Base-by-base conservation (phyloP, 345 rosid genomes). In the Passiflora organensis region DNA sequence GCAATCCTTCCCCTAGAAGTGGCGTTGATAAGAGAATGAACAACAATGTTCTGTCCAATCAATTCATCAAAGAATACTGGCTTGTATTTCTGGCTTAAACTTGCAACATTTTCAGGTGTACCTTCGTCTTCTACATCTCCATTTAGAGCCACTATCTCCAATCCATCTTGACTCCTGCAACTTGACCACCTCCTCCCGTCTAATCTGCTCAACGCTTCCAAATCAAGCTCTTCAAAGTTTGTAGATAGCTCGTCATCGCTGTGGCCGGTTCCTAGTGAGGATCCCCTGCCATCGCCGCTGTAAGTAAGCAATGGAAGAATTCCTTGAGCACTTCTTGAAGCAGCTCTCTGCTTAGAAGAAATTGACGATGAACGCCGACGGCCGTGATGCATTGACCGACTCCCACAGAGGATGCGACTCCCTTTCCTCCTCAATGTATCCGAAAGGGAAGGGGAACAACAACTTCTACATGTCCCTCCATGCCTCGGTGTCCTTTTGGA, bases 141-240 rank as follows among this genome's bases (percentile, higher is more conserved):
- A 52, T 77, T 70, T 51, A 78, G 59, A 60, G 85, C 72, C 48
- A 74, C 82, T 69, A 63, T 72, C 67, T 79, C 98, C 44, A 78
- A 63, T 52, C 90, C 86, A 67, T 91, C 98, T 63, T 74, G 90
- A 80, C 91, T 85, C 82, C 91, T 79, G 68, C 84, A 86, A 74
- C 83, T 93, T 41, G 94, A 93, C 99, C 99, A 93, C 60, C 99
- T 81, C 76, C 82, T 72, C 59, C 96, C 99, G 57, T 93, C 99
- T 78, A 93, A 80, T 76, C 99, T 80, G 74, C 99, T 89, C 74
- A 84, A 68, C n/a, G 91, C 99, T 74, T 93, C 99, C 76, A 93
- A 76, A 76, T 88, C 95, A 17, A 89, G 80, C 82, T 93, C 99
- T 53, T 89, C 96, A 17, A 53, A 82, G 64, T 86, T 93, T n/a